Evolutionary conservation across 2,329 filamentous ascomycete species (phyloP).

Genomic region (Venturiaceae sp.): DNA sequence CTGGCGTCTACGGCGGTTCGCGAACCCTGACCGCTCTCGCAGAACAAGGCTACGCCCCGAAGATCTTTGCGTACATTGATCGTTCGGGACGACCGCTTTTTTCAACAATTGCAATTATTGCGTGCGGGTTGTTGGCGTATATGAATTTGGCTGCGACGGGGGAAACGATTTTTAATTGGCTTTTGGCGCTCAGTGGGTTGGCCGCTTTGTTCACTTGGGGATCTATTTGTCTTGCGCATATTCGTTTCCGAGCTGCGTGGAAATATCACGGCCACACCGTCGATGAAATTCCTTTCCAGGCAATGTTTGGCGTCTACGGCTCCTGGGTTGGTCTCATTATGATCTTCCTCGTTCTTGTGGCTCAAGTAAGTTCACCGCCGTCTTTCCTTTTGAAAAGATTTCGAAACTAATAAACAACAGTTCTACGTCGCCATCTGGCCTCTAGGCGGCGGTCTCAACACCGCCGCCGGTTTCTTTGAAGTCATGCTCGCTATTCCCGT

Average conservation of each 20-base stretch:
- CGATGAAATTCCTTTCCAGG: constrained; percentile 56
- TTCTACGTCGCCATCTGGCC: constrained; percentile 23
- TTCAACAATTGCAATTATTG: constrained; percentile 7
- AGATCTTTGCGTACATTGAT: constrained; percentile 10
- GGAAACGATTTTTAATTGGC: constrained; percentile 9
- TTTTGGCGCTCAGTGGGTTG: constrained; percentile 8
- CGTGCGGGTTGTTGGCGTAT: constrained; percentile 10
- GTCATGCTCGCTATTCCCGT: constrained; percentile 9
- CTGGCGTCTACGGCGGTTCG: constrained; percentile 11
- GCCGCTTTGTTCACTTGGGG: constrained; percentile 10
- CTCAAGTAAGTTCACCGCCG: constrained; percentile 20
- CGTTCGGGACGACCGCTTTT: constrained; percentile 7
- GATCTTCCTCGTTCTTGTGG: constrained; percentile 43
- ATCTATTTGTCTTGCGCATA: constrained; percentile 9
- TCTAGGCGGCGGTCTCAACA: constrained; percentile 9
- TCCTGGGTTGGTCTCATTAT: constrained; percentile 53
- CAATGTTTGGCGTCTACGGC: constrained; percentile 49
- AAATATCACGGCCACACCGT: constrained; percentile 52
- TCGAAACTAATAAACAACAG: constrained; percentile 16
- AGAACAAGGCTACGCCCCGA: constrained; percentile 11
- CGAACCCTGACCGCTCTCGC: constrained; percentile 11
- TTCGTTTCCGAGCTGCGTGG: constrained; percentile 47
- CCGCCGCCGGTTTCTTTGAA: constrained; percentile 9
- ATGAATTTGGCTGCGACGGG: constrained; percentile 7
- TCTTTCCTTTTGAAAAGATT: neutral